Evolutionary conservation across 139 green algal genomes (phyloP).

Genomic region (Auxenochlorella pyrenoidosa): DNA sequence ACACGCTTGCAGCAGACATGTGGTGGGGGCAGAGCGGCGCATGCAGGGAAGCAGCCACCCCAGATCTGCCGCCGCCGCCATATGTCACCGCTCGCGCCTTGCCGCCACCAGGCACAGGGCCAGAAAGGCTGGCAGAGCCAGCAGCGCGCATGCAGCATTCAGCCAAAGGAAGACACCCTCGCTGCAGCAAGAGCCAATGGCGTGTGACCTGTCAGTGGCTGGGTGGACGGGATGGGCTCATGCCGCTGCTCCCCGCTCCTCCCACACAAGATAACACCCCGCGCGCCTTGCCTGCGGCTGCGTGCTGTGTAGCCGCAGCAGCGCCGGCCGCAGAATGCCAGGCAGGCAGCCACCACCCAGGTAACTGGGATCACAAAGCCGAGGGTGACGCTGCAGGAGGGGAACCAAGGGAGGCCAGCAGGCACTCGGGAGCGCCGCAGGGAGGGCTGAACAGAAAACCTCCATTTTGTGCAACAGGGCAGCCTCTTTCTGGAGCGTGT

Average conservation of each 20-base stretch:
- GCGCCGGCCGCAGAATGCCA: not conserved
- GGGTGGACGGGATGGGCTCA: too few species aligned
- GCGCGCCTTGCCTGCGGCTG: not conserved
- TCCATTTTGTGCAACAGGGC: too few species aligned
- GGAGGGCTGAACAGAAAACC: too few species aligned
- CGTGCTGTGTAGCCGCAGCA: not conserved
- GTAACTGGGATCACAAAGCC: not conserved
- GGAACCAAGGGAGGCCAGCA: not conserved
- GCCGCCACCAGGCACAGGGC: not conserved
- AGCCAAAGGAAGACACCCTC: not conserved
- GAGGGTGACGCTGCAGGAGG: not conserved
- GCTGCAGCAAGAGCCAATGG: not conserved
- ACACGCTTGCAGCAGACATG: too few species aligned
- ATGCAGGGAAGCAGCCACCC: too few species aligned
- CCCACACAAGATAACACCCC: too few species aligned
- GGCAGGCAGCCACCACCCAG: not conserved
- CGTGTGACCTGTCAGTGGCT: too few species aligned
- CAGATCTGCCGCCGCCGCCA: too few species aligned
- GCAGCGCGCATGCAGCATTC: not conserved
- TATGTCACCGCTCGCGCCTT: too few species aligned
- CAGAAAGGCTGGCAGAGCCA: not conserved
- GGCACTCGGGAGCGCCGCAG: not conserved
- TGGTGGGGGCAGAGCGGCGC: too few species aligned
- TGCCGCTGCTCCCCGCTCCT: too few species aligned
- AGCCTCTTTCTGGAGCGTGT: too few species aligned